Percentiles rank a stretch among this genome's conserved stretches.
Conservation (phyloP, 257 asterid genomes). For the Solanum appendiculatum region DNA sequence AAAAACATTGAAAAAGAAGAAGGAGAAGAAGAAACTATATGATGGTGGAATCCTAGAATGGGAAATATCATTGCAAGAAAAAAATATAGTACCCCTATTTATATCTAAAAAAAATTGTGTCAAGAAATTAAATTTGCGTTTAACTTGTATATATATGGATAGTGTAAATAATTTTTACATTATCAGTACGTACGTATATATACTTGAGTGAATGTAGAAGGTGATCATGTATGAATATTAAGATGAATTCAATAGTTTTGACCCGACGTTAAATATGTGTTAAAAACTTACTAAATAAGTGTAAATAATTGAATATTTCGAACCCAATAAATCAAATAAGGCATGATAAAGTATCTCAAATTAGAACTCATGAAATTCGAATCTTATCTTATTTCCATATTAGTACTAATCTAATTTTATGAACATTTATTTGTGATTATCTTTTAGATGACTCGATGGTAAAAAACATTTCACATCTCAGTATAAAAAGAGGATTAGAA, state of each 20-base stretch:
- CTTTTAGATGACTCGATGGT: not conserved
- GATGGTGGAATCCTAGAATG: not conserved
- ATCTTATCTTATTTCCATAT: not conserved
- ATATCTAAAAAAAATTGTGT: not conserved
- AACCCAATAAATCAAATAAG: not conserved
- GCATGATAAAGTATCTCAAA: not conserved
- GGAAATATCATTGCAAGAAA: not conserved
- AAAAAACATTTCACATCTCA: not conserved
- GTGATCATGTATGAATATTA: not conserved
- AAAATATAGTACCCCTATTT: not conserved
- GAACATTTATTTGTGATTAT: not conserved
- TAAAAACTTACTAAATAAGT: not conserved
- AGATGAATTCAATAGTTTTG: not conserved
- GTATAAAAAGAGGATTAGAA: no score
- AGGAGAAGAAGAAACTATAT: not conserved
- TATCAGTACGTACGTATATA: not conserved
- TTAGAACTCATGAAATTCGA: not conserved
- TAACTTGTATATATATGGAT: not conserved
- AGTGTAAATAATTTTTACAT: not conserved
- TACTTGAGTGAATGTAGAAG: not conserved
- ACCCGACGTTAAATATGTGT: not conserved
- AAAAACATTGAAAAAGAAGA: not conserved
- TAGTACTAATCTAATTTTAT: not conserved
- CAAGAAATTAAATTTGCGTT: not conserved
- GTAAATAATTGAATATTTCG: not conserved